phyloP scores from a whole-genome alignment of 2,329 filamentous ascomycete genomes.

The Bisporella sp. region DNA sequence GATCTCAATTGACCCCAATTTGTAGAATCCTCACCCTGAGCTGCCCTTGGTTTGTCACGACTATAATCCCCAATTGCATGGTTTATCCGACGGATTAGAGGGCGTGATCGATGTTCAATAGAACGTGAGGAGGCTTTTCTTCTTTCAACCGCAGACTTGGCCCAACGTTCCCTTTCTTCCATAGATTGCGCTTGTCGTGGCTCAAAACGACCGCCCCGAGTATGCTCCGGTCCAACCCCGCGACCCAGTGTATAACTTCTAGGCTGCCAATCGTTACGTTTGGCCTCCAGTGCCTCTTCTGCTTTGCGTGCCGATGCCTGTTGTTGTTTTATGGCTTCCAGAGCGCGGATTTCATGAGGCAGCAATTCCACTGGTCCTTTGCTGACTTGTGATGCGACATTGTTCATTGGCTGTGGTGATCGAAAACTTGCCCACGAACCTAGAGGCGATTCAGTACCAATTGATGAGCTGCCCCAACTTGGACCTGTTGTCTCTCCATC shows the following conservation, averaged over 20 bases:
- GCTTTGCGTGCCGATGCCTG: neutral
- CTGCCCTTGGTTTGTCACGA: no score
- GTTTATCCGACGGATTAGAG: no score
- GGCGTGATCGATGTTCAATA: no score
- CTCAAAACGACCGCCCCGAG: constrained; percentile 16
- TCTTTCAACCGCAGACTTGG: constrained; percentile 3
- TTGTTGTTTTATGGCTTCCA: constrained; percentile 13
- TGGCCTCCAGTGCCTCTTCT: neutral
- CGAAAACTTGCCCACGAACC: neutral
- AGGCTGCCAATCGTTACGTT: neutral
- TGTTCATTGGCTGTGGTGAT: neutral
- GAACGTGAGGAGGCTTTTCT: constrained; percentile 1
- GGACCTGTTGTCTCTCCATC: constrained; percentile 4
- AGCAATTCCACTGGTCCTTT: constrained; percentile 8
- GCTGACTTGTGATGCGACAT: neutral
- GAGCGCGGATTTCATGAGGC: constrained; percentile 21
- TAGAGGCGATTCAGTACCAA: constrained; percentile 6
- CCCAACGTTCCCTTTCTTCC: constrained; percentile 3
- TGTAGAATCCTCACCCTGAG: no score
- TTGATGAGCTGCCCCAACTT: constrained; percentile 12
- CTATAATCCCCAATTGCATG: no score
- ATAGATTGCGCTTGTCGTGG: constrained; percentile 2
- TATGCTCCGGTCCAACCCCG: constrained; percentile 20
- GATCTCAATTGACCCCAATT: constrained; percentile 15
- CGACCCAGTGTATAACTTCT: neutral